These are phyloP conservation scores for Ormosia semicastrata DNA, from an alignment of 306 rosid species.

Conservation along the genomic window DNA sequence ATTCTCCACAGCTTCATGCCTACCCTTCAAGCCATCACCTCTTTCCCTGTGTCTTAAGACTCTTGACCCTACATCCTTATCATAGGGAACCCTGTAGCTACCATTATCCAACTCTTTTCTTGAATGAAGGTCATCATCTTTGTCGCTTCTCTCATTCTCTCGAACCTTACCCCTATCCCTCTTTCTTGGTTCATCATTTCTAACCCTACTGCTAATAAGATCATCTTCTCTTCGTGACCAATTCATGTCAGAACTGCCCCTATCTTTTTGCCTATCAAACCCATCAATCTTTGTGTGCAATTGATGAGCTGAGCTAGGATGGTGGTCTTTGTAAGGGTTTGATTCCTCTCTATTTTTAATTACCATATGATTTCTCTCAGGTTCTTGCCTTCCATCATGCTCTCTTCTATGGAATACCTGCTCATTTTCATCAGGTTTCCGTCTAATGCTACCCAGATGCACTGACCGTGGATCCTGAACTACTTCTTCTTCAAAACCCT, in stretches of 20 bases:
- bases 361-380: slow-evolving; percentile 59
- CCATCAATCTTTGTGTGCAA: slow-evolving; percentile 66
- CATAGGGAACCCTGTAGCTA: slow-evolving; percentile 69
- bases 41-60: slow-evolving; percentile 82
- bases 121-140: slow-evolving; percentile 59
- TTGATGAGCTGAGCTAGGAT: slow-evolving; percentile 62
- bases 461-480: slow-evolving; percentile 71
- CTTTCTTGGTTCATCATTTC: slow-evolving; percentile 84
- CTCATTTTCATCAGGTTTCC: slow-evolving; percentile 63
- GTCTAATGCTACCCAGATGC: slow-evolving; percentile 45
- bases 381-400: slow-evolving; percentile 65
- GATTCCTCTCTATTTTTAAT: slow-evolving; percentile 67
- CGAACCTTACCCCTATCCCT: slow-evolving; percentile 80
- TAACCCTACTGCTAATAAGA: slow-evolving; percentile 66
- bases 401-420: slow-evolving; percentile 56
- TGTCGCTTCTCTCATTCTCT: slow-evolving; percentile 75
- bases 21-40: slow-evolving; percentile 69
- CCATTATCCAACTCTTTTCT: slow-evolving; percentile 86
- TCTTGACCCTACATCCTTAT: slow-evolving; percentile 74
- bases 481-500: slow-evolving; percentile 89
- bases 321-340: slow-evolving; percentile 68
- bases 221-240: slow-evolving; percentile 84
- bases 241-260: slow-evolving; percentile 67
- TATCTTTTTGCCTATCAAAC: slow-evolving; percentile 74
- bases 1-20: slow-evolving; percentile 76